These are phyloP conservation scores for Zoysia matrella DNA, from an alignment of 202 grass and related monocot genomes.

Conservation along the genomic window DNA sequence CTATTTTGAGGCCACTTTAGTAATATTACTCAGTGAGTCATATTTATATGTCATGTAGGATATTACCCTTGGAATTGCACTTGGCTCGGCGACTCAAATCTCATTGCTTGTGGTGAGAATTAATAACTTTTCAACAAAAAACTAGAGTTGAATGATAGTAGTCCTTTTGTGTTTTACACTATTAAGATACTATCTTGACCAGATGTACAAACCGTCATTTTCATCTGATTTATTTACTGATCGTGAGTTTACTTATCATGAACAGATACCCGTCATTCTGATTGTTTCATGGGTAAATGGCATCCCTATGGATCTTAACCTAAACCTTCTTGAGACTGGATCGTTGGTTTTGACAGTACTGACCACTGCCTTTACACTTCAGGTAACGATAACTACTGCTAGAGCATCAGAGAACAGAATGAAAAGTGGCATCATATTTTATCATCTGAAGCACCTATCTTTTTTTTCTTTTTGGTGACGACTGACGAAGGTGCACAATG, in stretches of 20 bases:
- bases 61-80: slow-evolving; percentile 65
- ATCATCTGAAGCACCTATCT: background rate
- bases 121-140: background rate
- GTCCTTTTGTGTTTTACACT: background rate
- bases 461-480: background rate
- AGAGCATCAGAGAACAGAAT: background rate
- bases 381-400: slow-evolving; percentile 45
- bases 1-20: background rate
- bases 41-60: slow-evolving; percentile 50
- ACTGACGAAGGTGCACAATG: background rate
- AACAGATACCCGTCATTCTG: slow-evolving; percentile 64
- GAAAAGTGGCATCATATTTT: background rate
- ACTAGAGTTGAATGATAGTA: background rate
- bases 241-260: slow-evolving; percentile 31
- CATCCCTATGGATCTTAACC: slow-evolving; percentile 67
- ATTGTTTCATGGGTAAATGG: slow-evolving; percentile 72
- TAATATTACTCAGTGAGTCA: slow-evolving; percentile 2
- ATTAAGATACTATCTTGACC: background rate
- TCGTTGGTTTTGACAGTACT: slow-evolving; percentile 63
- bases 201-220: background rate
- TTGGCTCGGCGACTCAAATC: slow-evolving; percentile 77
- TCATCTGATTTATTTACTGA: background rate
- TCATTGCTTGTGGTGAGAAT: slow-evolving; percentile 72
- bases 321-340: slow-evolving; percentile 66
- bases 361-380: slow-evolving; percentile 62